Percentiles rank a stretch among this genome's conserved stretches.
Conservation (phyloP, 805 yeast species). For the Wickerhamomyces tratensis region DNA sequence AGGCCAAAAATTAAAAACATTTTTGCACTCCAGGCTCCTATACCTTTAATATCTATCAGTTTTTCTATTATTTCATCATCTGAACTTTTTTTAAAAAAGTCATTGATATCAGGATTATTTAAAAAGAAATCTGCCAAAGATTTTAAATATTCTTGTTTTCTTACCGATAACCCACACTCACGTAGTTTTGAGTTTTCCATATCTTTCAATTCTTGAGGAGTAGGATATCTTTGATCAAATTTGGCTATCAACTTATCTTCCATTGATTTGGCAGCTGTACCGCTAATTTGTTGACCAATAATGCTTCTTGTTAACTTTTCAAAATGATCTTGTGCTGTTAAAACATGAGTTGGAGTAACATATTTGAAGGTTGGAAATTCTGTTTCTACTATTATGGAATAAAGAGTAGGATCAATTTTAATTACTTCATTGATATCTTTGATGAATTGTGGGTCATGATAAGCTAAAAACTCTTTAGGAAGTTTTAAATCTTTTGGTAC, state of each 20-base stretch:
- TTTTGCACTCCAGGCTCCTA: conserved; percentile 82
- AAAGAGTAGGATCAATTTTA: conserved; percentile 27
- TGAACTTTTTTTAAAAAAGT: conserved; percentile 26
- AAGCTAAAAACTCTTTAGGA: conserved; percentile 15
- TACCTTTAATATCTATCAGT: conserved; percentile 51
- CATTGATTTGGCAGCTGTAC: conserved; percentile 70
- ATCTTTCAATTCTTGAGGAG: conserved; percentile 36
- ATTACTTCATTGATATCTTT: conserved; percentile 25
- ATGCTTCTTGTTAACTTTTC: conserved; percentile 36
- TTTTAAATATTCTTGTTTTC: conserved; percentile 56
- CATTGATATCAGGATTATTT: conserved; percentile 14
- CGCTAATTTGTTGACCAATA: conserved; percentile 69
- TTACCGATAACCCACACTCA: conserved; percentile 55
- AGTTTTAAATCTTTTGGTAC: conserved; percentile 9
- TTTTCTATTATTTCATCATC: conserved; percentile 39
- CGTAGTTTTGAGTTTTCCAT: conserved; percentile 40
- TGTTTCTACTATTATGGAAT: conserved; percentile 13
- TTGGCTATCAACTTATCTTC: conserved; percentile 31
- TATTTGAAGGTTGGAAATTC: conserved; percentile 21
- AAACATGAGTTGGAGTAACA: conserved; percentile 4
- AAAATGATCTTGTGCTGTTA: conserved; percentile 25
- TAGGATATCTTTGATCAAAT: conserved; percentile 35
- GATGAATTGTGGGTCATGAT: conserved; percentile 24
- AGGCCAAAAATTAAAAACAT: conserved; percentile 77
- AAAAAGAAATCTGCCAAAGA: conserved; percentile 43